Conservation (phyloP, 192 early-diverging fungal genomes). For the Entomortierella beljakovae region DNA sequence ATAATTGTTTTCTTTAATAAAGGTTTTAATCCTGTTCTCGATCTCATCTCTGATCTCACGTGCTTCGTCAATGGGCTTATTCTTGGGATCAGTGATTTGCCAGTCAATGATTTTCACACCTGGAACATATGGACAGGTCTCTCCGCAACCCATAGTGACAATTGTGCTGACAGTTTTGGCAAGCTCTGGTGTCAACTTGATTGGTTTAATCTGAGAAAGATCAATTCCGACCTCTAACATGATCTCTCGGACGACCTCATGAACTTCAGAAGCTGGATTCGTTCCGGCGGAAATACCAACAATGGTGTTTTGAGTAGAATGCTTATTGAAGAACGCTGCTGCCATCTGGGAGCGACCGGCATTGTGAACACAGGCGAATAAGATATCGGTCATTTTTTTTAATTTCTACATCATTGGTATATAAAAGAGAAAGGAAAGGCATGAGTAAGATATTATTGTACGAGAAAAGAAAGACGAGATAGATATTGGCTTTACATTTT, state of each 20-base stretch:
- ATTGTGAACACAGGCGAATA: conserved; percentile 47
- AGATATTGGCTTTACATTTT: too few species aligned
- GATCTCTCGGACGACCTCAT: conserved; percentile 31
- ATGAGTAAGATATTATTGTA: too few species aligned
- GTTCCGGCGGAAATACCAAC: conserved; percentile 43
- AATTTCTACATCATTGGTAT: too few species aligned
- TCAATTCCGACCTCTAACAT: conserved; percentile 41
- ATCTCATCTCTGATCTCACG: conserved; percentile 40
- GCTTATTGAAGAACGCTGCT: conserved; percentile 46
- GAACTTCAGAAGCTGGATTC: conserved; percentile 42
- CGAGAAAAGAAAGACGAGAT: too few species aligned
- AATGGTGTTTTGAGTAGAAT: conserved; percentile 33
- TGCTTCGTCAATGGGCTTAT: conserved; percentile 32
- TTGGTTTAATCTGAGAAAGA: conserved; percentile 37
- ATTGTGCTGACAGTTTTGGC: conserved; percentile 40
- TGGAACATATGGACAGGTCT: conserved; percentile 34
- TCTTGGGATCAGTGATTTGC: conserved; percentile 31
- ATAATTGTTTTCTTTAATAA: conserved; percentile 42
- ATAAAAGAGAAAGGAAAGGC: too few species aligned
- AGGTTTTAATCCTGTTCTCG: conserved; percentile 32
- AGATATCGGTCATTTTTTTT: conserved; percentile 42
- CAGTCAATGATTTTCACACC: conserved; percentile 46
- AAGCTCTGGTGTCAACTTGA: conserved; percentile 46
- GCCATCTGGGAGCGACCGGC: conserved; percentile 46
- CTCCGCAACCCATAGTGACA: conserved; percentile 43